Evolutionary conservation across 805 yeast species (phyloP), one percentile per base, ranked within the genome.

Genomic region (Candida sphagnicola): DNA sequence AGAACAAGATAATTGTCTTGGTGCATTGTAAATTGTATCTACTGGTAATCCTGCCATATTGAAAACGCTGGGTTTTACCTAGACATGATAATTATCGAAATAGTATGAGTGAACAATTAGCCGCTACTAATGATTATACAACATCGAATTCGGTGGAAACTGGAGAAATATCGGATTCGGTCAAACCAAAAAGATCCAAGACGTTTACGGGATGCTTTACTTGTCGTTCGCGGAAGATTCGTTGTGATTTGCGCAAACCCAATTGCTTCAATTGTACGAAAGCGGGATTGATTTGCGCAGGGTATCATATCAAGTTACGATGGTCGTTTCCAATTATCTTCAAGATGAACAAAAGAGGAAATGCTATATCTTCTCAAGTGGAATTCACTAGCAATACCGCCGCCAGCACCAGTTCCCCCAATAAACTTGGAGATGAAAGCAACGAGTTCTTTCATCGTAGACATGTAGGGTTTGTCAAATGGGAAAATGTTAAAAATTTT

Each of bases 201-300:
- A 80, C 93, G 0, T 88, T 86, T 53, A 80, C 85, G 0, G 96
- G 96, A 1, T 89, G 96, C 55, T 86, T 86, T 68, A 85, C 95
- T 0, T 88, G 96, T 52, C 71, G 96, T 31, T 66, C 81, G 12
- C 61, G 96, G 32, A 85, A 87, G 57, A 81, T 88, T 34, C 80
- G 85, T 41, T 89, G 96, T 59, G 95, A 87, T 55, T 65, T 84
- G 40, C 65, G 70, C 12, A 74, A 72, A 46, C 96, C 96, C 0
- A 55, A 62, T 11, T 89, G 96, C 59, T 54, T 59, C n/a, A 72
- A 85, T 41, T 89, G 96, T 57, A 66, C 67, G 29, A 80, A 78
- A 50, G 73, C 86, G 0, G 80, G 82, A 0, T 56, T 85, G 18
- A 64, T 67, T 3, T 89, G 96, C 53, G 87, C 82, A 19, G 96